These are phyloP conservation scores for Suillus tomentosus DNA, from an alignment of 768 basidiomycete species.

Conservation along the genomic window DNA sequence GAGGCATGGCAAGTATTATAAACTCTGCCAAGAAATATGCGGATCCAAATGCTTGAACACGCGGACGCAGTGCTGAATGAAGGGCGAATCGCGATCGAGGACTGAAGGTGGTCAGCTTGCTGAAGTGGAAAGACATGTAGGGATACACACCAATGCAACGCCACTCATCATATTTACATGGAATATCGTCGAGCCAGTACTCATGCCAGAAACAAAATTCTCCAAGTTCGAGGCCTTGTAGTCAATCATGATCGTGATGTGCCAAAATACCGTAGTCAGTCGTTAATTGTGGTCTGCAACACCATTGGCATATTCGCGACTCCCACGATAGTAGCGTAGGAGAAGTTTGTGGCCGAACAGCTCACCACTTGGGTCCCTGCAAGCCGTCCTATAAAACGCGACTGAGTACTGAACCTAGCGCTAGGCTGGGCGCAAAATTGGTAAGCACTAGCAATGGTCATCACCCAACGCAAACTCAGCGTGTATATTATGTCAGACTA, in stretches of 20 bases:
- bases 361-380: too few species aligned
- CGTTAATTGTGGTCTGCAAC: not conserved
- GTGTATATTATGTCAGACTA: not conserved
- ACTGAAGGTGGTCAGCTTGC: conserved; percentile 40
- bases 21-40: conserved; percentile 55
- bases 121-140: not conserved
- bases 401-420: too few species aligned
- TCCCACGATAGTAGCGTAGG: too few species aligned
- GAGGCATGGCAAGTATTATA: conserved; percentile 67
- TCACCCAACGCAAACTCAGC: not conserved
- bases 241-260: conserved; percentile 17
- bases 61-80: conserved; percentile 60
- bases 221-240: conserved; percentile 79
- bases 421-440: not conserved
- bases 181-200: conserved; percentile 61
- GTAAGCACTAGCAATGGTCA: not conserved
- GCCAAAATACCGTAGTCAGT: not conserved
- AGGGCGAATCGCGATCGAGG: conserved; percentile 57
- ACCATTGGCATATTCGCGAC: too few species aligned
- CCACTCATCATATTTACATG: conserved; percentile 69
- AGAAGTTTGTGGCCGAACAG: too few species aligned
- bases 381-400: too few species aligned
- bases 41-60: conserved; percentile 40
- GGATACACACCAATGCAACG: conserved; percentile 58
- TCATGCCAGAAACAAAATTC: conserved; percentile 74